Evolutionary conservation across 1,139 yeast species (phyloP).

Genomic region (Yamadazyma jaroonii): DNA sequence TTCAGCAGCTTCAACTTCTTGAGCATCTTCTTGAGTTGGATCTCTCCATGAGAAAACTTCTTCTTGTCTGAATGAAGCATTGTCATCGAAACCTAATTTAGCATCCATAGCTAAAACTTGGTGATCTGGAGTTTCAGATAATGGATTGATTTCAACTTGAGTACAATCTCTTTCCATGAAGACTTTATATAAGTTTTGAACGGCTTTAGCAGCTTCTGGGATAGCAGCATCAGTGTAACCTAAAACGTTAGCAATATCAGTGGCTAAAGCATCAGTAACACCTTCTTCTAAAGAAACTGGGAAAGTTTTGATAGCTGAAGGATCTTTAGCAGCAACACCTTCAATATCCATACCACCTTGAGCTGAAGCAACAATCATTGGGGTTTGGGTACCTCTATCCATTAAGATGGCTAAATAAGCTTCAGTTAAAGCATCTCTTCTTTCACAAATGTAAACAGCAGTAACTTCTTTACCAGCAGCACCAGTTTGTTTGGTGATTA

Average conservation of each 20-base stretch:
- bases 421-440: conserved; percentile 91
- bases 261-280: conserved; percentile 75
- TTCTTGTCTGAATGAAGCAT: conserved; percentile 91
- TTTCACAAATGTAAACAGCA: conserved; percentile 93
- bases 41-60: conserved; percentile 98
- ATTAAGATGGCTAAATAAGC: conserved; percentile 92
- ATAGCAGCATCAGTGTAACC: conserved; percentile 80
- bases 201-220: conserved; percentile 84
- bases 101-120: conserved; percentile 98
- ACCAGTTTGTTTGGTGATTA: conserved; percentile 98
- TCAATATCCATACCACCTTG: conserved; percentile 99
- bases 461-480: conserved; percentile 96
- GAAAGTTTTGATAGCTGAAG: conserved; percentile 89
- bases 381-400: conserved; percentile 90
- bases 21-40: conserved; percentile 95
- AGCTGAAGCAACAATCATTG: conserved; percentile 91
- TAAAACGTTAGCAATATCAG: conserved; percentile 70
- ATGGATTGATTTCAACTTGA: conserved; percentile 97
- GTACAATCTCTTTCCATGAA: conserved; percentile 93
- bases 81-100: conserved; percentile 96
- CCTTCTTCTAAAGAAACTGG: conserved; percentile 75
- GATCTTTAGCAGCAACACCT: conserved; percentile 92
- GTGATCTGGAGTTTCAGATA: conserved; percentile 89
- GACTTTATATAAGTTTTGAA: conserved; percentile 83
- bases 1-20: conserved; percentile 89